These are phyloP conservation scores for Telfairia occidentalis DNA, from an alignment of 331 rosid genomes.

Conservation along the genomic window DNA sequence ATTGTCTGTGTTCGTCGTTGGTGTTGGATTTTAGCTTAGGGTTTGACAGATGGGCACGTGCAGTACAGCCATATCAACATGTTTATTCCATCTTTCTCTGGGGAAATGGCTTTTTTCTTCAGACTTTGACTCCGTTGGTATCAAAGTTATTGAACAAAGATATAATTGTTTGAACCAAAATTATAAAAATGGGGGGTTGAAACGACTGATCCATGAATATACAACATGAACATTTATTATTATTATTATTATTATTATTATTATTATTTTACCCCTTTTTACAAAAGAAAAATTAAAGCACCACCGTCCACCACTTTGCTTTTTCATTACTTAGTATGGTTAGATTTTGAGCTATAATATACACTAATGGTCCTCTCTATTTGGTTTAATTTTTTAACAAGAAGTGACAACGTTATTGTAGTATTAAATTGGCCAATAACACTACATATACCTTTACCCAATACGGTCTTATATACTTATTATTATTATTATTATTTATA, in stretches of 20 bases:
- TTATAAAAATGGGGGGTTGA: neutral
- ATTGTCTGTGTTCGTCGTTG: neutral
- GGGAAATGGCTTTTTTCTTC: neutral
- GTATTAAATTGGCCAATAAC: neutral
- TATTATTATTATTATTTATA: too few relatives aligned
- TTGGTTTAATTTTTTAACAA: neutral
- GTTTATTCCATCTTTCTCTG: neutral
- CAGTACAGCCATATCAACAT: neutral
- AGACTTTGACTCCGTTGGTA: neutral
- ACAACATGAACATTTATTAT: too few relatives aligned
- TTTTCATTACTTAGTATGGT: neutral
- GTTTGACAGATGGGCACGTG: slow-evolving; percentile 6
- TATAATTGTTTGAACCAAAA: neutral
- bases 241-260: too few relatives aligned
- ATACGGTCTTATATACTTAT: neutral
- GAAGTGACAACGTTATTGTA: neutral
- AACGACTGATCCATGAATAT: too few relatives aligned
- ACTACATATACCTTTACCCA: neutral
- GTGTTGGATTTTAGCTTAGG: neutral
- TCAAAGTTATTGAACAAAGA: neutral
- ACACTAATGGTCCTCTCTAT: neutral
- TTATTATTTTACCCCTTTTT: neutral
- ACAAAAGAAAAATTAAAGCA: neutral
- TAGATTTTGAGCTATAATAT: neutral
- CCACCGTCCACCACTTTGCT: slow-evolving; percentile 9